These are phyloP conservation scores for Heimioporus sp. DNA, from an alignment of 768 basidiomycete species.

Conservation along the genomic window DNA sequence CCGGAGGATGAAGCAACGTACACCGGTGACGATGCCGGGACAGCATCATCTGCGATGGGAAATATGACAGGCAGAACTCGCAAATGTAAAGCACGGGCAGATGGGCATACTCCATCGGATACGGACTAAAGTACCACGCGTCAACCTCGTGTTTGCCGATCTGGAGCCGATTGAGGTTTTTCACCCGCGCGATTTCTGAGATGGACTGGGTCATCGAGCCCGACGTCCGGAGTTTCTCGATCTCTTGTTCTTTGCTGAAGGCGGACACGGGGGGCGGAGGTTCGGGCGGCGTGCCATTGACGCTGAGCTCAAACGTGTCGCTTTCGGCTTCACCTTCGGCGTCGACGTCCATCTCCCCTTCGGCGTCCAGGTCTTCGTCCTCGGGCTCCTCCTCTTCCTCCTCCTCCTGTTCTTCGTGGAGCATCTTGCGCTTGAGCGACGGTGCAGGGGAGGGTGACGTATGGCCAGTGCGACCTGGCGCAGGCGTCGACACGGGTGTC, in stretches of 20 bases:
- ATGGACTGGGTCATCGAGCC: slow-evolving; percentile 99
- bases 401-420: slow-evolving; percentile 62
- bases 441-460: slow-evolving; percentile 59
- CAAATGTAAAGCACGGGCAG: slow-evolving; percentile 94
- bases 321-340: slow-evolving; percentile 45
- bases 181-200: slow-evolving; percentile 96
- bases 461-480: slow-evolving; percentile 32
- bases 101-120: slow-evolving; percentile 97
- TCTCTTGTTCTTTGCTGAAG: slow-evolving; percentile 98
- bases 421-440: slow-evolving; percentile 65
- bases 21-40: slow-evolving; percentile 90
- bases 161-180: slow-evolving; percentile 95
- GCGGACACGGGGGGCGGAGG: slow-evolving; percentile 51
- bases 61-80: slow-evolving; percentile 97
- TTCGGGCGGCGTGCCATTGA: slow-evolving; percentile 45
- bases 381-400: slow-evolving; percentile 62
- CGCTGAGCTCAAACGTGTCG: slow-evolving; percentile 67
- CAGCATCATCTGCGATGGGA: slow-evolving; percentile 87
- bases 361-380: slow-evolving; percentile 43
- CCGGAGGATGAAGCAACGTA: slow-evolving; percentile 89
- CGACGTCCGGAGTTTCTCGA: slow-evolving; percentile 95
- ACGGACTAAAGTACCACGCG: slow-evolving; percentile 99
- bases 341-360: slow-evolving; percentile 53
- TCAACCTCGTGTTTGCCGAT: slow-evolving; percentile 97
- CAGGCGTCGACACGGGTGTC: slow-evolving; percentile 51